Evolutionary conservation across 1,139 yeast genomes (phyloP), one percentile per base, ranked within the genome.

Genomic region (Blastobotrys indianensis): DNA sequence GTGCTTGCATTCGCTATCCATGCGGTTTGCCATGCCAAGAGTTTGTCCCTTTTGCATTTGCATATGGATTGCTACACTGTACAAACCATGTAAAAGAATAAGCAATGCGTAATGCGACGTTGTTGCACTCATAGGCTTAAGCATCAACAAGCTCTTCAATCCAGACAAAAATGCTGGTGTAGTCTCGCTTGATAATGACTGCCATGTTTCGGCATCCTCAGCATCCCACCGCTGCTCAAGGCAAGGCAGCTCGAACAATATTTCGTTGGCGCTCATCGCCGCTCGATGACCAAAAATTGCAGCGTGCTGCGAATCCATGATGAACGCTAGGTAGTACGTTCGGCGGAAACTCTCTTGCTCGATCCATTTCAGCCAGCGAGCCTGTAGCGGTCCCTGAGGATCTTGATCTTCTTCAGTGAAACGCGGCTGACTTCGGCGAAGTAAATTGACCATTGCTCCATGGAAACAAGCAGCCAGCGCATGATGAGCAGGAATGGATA

Each of bases 401-500:
- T 28, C 37, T 45, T 52, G 54, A 16, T 54, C 50, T 8, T 43
- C 43, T 15, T 38, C 37, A 32, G 53, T 53, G 32, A 53, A 47
- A n/a, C 51, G 47, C 9, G 49, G 51, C 41, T 54, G 47, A 45
- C 54, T 52, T 33, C 65, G 53, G 25, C 63, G 50, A 45, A 61
- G 46, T 12, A 61, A 51, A 11, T 61, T 57, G 37, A 54, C 51
- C 47, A 54, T 47, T 2, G 56, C 51, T 6, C 56, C 52, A 39
- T 54, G 57, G 39, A 54, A 53, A 4, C 50, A 45, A 20, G 56
- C 40, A 6, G 56, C 54, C 46, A 54, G 39, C 4, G 51, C 55
- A 36, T 54, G 57, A 39, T 82, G 88, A 56, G 79, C 62, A 28
- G 67, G 64, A 51, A 85, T 65, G 48, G 74, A 66, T 17, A 52